Evolutionary conservation across 2,329 filamentous ascomycete genomes (phyloP), one percentile per base, ranked within the genome.

Genomic region (Chaetomium olivaceum): DNA sequence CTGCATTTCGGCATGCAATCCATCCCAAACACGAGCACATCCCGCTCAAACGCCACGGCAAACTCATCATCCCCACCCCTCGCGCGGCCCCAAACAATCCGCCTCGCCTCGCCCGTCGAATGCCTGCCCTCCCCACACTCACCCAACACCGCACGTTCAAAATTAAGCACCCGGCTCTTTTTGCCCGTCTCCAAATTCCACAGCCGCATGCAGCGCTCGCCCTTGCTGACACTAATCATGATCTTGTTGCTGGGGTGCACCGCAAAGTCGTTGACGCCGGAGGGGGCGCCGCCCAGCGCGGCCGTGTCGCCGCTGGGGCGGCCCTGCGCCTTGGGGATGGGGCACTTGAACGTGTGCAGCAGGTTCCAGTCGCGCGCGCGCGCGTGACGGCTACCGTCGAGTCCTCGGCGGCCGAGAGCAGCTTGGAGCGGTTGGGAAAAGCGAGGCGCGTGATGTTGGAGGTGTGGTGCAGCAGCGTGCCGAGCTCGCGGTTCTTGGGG

Each of bases 141-240:
- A 54, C 86, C 82, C 61, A 98, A 81, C 73, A 95, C 83, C 0
- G 89, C 86, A 64, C 86, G 84, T 70, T 85, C 86, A 76, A 98
- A 98, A 75, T 91, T 95, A 71, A 99, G 80, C 61, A 97, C 93
- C 33, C 93, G 92, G 0, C 93, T 93, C 80, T 97, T 97, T 80
- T 94, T 96, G 19, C 93, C 95, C 2, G 94, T 98, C 70, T 98
- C 93, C 69, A 99, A 77, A 74, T 99, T 98, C 95, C 95, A 99
- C 70, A 98, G 78, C 69, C 95, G 83, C 91, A 99, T 96, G 74
- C 89, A 92, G 70, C 88, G 89, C 80, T 99, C 95, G 70, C 93
- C 93, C 73, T 90, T 92, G 71, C 92, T 90, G 9, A 98, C 93
- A 72, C 88, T 96, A 67, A 99, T 87, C 91, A 98, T 97, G 59